Base-by-base conservation (phyloP, 75 land plant genomes). In the Larix kaempferi region DNA sequence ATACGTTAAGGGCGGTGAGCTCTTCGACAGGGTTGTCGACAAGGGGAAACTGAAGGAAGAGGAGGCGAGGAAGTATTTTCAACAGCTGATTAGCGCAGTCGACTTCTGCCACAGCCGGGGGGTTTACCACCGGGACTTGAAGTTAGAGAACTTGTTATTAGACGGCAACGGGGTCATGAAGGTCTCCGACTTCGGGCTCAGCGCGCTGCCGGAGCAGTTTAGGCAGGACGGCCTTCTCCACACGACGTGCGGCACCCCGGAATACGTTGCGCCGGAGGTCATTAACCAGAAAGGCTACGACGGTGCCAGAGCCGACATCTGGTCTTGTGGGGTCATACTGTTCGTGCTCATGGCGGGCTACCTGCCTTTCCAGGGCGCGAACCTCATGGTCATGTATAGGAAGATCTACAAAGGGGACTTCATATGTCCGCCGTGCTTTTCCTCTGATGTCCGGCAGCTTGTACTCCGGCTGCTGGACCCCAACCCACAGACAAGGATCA, bases 341-440 rank as follows among this genome's bases (percentile, higher is more conserved):
- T 79, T 74, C 56, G 63, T 57, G 23, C 78, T 79, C 35, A 56
- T 79, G 78, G 58, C 81, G 55, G 81, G 78, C 26, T 79, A 79
- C 35, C 55, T 79, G 58, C 78, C 81, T 4, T 79, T 79, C 35
- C 79, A 74, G 5, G 81, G 57, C 5, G n/a, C 59, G 12, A 79
- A 74, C 14, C 79, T 74, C 5, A 57, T 90, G 92, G 92, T 88
- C 90, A 25, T 90, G 92, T 73, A 61, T 61, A 61, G 11, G 12
- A 61, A 61, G 22, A 61, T 91, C 76, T 66, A 86, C 83, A 73
- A 83, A 4, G 91, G 88, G n/a, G 89, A 91, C 52, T 91, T 91
- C 82, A 81, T 75, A 66, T 91, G 89, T 67, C 94, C 94, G 60
- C 86, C 88, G 5, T 91, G 94, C 91, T 85, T 91, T 57, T 87